Base-by-base conservation (phyloP, 2,329 filamentous ascomycete species). In the Tolypocladium album region DNA sequence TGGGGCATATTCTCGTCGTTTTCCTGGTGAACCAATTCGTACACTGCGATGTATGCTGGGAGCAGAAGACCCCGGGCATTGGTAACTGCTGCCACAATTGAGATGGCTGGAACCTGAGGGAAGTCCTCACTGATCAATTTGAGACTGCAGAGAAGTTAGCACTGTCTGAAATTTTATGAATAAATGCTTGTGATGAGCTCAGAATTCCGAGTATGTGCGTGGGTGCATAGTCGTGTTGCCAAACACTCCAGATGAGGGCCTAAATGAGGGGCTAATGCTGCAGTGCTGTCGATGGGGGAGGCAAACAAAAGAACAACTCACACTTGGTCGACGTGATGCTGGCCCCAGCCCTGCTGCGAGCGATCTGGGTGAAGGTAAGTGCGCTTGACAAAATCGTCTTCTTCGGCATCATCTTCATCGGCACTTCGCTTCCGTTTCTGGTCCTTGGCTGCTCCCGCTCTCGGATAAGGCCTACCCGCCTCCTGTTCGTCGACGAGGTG, bases 371-470 rank as follows among this genome's bases (percentile, higher is more conserved):
- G 31, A 11, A 17, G 31, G 42, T 56, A 47, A 1, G 24, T 38
- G 15, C 40, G 52, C 52, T 50, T 45, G 5, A 4, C 40, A 15
- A 22, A 39, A n/a, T n/a, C 39, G 1, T 56, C 40, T 17, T 56
- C 55, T n/a, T 57, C 43, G 4, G 20, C 55, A 11, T 57, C 24
- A 3, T 53, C 47, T 9, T 58, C 38, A 11, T 43, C 47, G n/a
- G 4, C n/a, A 7, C 17, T n/a, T 20, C 75, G 71, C 64, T 82
- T 81, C 15, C 79, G 70, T 65, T 82, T 82, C 34, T 65, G 64
- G 2, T 59, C 59, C 11, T 62, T 66, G 13, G 61, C 57, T 20
- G 45, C 64, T 5, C 64, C 55, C 13, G 62, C 65, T 57, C 65
- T 71, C 3, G 74, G 75, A 56, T 82, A 82, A 0, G 66, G 31